Conservation (phyloP, 345 rosid species). For the Populus pruinosa region DNA sequence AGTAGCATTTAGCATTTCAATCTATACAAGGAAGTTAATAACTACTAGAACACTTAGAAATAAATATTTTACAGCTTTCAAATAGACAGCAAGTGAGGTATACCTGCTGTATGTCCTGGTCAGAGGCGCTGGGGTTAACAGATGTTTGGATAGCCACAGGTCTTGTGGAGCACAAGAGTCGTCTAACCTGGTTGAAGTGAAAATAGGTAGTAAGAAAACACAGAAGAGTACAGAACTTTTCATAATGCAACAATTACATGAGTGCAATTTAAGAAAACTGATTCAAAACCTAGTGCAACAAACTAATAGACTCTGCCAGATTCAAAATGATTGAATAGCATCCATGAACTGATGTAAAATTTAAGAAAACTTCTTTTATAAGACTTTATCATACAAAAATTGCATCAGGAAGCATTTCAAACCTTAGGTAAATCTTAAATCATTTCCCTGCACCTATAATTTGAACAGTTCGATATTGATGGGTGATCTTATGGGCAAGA, state of each 20-base stretch:
- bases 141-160: slow-evolving; percentile 85
- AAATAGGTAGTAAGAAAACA: slow-evolving; percentile 2
- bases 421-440: background rate
- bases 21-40: background rate
- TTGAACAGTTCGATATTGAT: slow-evolving; percentile 4
- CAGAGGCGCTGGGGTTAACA: slow-evolving; percentile 68
- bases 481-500: background rate
- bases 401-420: slow-evolving; percentile 2
- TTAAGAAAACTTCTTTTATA: too few species aligned
- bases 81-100: background rate
- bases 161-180: slow-evolving; percentile 79
- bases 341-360: background rate
- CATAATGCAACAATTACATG: slow-evolving; percentile 8
- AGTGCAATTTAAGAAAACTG: background rate
- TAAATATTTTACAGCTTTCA: background rate
- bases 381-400: background rate
- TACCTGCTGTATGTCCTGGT: slow-evolving; percentile 98
- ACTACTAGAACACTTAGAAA: background rate
- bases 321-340: background rate
- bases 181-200: slow-evolving; percentile 65
- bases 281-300: background rate
- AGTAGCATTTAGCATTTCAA: background rate
- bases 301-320: background rate
- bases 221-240: background rate
- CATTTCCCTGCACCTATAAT: background rate